Evolutionary conservation across 1,284 basidiomycete genomes (phyloP), one percentile per base, ranked within the genome.

Genomic region (Salmacisia buchloeana): DNA sequence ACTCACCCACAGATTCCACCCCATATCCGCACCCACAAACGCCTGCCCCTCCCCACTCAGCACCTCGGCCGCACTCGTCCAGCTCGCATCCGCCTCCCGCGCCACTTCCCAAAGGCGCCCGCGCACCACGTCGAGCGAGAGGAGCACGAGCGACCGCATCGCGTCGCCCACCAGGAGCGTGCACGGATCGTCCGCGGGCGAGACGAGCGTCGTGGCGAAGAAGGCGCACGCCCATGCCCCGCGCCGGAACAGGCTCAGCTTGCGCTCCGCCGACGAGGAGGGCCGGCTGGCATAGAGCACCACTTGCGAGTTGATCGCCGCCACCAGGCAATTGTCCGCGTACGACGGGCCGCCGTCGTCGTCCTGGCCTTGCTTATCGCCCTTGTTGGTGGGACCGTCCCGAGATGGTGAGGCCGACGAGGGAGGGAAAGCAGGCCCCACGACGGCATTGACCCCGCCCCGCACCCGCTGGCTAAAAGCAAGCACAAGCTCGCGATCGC

Each of bases 51-150:
- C 67, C 1, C 57, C 62, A 62, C 75, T 71, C 25, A 74, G 58
- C 45, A 65, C 25, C 21, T 71, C 69, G 12, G 69, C 71, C 15
- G 76, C 70, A 31, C 66, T 73, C 12, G 76, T 78, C 77, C 77
- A 79, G 64, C 70, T 76, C 10, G 77, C 76, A 62, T 79, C 76
- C 45, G 70, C 65, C 46, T 79, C 77, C 57, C 77, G 67, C 2
- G 75, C 76, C 6, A 73, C 59, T 60, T 79, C 76, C 21, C 34
- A 61, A 10, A 79, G n/a, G 7, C 59, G 27, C 27, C 65, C 71
- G 13, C 63, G 62, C 18, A 61, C 56, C 13, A 59, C 61, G 43
- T 68, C 61, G 21, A 79, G 67, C 25, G 63, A 33, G 21, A 79
- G 69, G 18, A 79, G 66, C 27, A 71, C 75, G 58, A 79, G 68